Percentiles rank a stretch among this genome's conserved stretches.
Conservation (phyloP, 345 rosid species). For the Eucalyptus virginea region DNA sequence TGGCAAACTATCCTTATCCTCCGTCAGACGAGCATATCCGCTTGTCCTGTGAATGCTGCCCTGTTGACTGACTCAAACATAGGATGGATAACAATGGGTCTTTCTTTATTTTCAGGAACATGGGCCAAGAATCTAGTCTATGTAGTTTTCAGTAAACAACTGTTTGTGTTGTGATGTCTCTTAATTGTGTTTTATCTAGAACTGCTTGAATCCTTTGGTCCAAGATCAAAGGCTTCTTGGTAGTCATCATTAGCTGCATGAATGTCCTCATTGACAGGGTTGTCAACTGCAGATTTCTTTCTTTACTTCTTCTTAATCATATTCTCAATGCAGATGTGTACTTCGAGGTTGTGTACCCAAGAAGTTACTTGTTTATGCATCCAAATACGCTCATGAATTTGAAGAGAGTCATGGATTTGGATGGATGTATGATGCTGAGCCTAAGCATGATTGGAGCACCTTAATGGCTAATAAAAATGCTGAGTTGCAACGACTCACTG, state of each 20-base stretch:
- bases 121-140: not conserved
- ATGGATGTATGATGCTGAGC: conserved; percentile 72
- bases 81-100: not conserved
- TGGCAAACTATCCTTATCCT: not conserved
- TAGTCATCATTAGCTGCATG: not conserved
- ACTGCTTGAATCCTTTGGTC: not conserved
- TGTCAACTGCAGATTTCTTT: not conserved
- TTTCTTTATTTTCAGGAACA: not conserved
- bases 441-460: conserved; percentile 85
- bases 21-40: not conserved
- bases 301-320: not conserved
- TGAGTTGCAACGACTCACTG: conserved; percentile 78
- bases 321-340: conserved; percentile 44
- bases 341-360: conserved; percentile 99
- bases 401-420: conserved; percentile 94
- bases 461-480: conserved; percentile 93
- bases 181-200: not conserved
- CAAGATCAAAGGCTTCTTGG: not conserved
- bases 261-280: not conserved
- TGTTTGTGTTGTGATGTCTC: not conserved
- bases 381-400: conserved; percentile 82
- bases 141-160: not conserved
- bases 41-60: not conserved
- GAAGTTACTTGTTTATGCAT: conserved; percentile 80
- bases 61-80: not conserved